phyloP scores from a whole-genome alignment of 2,329 filamentous ascomycete species.

The Trematosphaeria pertusa region DNA sequence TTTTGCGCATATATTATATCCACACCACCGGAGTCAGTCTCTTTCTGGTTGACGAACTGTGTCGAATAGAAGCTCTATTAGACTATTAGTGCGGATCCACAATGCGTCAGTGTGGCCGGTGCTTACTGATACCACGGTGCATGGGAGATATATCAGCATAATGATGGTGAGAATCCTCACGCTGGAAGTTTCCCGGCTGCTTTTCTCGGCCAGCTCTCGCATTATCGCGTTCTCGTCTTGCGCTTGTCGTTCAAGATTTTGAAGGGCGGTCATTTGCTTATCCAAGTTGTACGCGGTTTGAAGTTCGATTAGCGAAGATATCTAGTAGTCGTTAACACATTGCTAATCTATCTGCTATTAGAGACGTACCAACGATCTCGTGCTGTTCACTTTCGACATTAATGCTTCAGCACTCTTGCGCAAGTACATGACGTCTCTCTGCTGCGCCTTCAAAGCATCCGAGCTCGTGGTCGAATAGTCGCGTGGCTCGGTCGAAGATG shows the following conservation, averaged over 20 bases:
- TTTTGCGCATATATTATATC: constrained; percentile 21
- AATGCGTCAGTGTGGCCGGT: not conserved
- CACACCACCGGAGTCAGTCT: not conserved
- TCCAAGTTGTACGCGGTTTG: constrained; percentile 23
- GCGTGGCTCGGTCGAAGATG: no score
- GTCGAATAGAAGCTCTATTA: constrained; percentile 28
- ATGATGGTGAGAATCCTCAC: constrained; percentile 29
- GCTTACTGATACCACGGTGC: constrained; percentile 26
- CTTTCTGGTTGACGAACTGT: constrained; percentile 23
- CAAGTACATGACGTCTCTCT: constrained; percentile 9
- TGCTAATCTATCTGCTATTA: no score
- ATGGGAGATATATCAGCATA: constrained; percentile 28
- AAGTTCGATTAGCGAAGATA: constrained; percentile 23
- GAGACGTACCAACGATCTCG: constrained; percentile 8
- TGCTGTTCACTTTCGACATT: constrained; percentile 17
- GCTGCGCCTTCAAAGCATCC: constrained; percentile 13
- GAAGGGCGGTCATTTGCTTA: constrained; percentile 23
- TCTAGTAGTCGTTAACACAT: constrained; percentile 7
- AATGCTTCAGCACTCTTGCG: constrained; percentile 16
- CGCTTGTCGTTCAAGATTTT: constrained; percentile 19
- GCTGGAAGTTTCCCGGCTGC: constrained; percentile 22
- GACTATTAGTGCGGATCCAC: not conserved
- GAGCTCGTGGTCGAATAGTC: not conserved
- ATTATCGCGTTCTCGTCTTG: constrained; percentile 22
- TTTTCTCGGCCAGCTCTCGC: constrained; percentile 26